Evolutionary conservation across 371 early-diverging fungal species (phyloP).

Genomic region (Syncephalis fuscata): DNA sequence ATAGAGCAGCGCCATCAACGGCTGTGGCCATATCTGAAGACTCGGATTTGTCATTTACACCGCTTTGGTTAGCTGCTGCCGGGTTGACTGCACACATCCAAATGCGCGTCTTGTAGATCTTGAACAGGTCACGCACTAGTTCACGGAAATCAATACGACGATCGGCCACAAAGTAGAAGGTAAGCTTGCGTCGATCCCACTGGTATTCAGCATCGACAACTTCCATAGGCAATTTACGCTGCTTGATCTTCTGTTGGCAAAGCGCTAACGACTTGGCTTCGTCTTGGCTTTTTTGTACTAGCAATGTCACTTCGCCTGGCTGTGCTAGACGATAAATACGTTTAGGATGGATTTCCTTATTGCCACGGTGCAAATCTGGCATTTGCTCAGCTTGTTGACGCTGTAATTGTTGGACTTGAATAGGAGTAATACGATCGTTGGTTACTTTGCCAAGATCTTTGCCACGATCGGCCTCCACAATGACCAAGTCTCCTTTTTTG

Average conservation of each 20-base stretch:
- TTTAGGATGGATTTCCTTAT: slow-evolving; percentile 68
- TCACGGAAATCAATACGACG: slow-evolving; percentile 97
- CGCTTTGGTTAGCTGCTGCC: background rate
- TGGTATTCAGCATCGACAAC: slow-evolving; percentile 95
- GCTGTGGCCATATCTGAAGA: no score
- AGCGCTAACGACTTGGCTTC: slow-evolving; percentile 73
- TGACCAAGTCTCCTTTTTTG: slow-evolving; percentile 59
- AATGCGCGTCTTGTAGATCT: slow-evolving; percentile 97
- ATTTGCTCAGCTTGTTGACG: slow-evolving; percentile 15
- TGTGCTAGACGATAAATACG: slow-evolving; percentile 74
- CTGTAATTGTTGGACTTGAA: slow-evolving; percentile 35
- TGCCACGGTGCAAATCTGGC: slow-evolving; percentile 5
- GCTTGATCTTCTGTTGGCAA: slow-evolving; percentile 75
- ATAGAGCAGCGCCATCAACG: no score
- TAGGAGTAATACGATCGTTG: slow-evolving; percentile 29
- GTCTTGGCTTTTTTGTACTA: slow-evolving; percentile 60
- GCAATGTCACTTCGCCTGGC: slow-evolving; percentile 50
- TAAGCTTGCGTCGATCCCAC: slow-evolving; percentile 93
- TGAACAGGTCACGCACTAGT: slow-evolving; percentile 94
- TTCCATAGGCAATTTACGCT: slow-evolving; percentile 80
- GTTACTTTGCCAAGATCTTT: slow-evolving; percentile 83
- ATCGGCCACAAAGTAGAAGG: slow-evolving; percentile 90
- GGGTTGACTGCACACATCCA: slow-evolving; percentile 78
- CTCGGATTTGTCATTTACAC: no score
- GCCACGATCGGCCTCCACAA: slow-evolving; percentile 94